Percentiles rank a stretch among this genome's conserved stretches.
Evolutionary conservation across 805 yeast genomes (phyloP).

Genomic region (Yamadazyma paraphyllophila): DNA sequence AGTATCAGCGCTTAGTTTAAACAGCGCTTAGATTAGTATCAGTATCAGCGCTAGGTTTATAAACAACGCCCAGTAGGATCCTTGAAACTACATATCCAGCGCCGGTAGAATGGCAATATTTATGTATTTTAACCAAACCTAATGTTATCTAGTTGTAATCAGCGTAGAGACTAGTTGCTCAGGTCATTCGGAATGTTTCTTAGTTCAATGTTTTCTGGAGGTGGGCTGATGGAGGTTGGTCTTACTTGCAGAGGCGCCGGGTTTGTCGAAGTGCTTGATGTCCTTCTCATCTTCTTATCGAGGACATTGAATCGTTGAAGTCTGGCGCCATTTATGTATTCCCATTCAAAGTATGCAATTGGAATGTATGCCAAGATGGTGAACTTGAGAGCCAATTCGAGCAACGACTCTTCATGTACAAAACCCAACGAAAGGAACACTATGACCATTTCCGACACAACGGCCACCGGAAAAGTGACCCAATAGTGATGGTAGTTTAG

Average conservation of each 20-base stretch:
- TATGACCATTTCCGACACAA: conserved; percentile 34
- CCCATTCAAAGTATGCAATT: conserved; percentile 34
- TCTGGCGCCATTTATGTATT: conserved; percentile 20
- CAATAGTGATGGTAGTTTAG: conserved; percentile 34
- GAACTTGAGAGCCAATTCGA: conserved; percentile 26
- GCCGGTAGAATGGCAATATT: too few relatives aligned
- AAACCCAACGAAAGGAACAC: conserved; percentile 36
- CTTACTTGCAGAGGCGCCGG: background rate
- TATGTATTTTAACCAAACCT: too few relatives aligned
- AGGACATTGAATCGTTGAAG: conserved; percentile 10
- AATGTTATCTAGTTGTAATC: too few relatives aligned
- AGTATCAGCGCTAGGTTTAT: background rate
- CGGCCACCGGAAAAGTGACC: conserved; percentile 32
- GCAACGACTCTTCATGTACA: conserved; percentile 21
- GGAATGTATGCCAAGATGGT: conserved; percentile 35
- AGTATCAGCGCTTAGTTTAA: too few relatives aligned
- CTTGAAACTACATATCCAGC: too few relatives aligned
- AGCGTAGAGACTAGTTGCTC: too few relatives aligned
- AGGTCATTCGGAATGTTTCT: conserved; percentile 6
- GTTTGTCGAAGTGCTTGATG: background rate
- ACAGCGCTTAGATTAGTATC: background rate
- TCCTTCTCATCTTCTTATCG: conserved; percentile 7
- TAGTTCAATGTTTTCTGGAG: conserved; percentile 11
- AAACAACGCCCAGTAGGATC: too few relatives aligned
- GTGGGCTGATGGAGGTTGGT: conserved; percentile 7